Conservation (phyloP, 1,139 yeast genomes). For the Pichia sp. region DNA sequence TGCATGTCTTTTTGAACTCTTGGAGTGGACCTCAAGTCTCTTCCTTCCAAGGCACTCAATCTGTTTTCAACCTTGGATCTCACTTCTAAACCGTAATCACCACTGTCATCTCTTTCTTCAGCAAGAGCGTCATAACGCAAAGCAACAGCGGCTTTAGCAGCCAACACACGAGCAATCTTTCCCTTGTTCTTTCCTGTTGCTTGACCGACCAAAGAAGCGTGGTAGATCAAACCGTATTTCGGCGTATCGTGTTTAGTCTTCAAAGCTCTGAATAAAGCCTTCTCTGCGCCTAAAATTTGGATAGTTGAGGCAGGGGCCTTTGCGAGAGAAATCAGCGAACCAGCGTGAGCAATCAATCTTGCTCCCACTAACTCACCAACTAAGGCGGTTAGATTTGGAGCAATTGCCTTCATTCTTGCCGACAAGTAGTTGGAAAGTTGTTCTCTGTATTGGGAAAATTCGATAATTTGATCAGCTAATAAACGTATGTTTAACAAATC, state of each 20-base stretch:
- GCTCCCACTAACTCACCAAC: constrained; percentile 99
- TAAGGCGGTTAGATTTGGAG: constrained; percentile 92
- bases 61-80: constrained; percentile 93
- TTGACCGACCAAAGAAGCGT: constrained; percentile 95
- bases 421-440: constrained; percentile 83
- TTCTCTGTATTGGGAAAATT: constrained; percentile 91
- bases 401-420: constrained; percentile 96
- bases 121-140: constrained; percentile 94
- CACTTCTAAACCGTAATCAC: constrained; percentile 87
- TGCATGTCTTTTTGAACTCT: constrained; percentile 71
- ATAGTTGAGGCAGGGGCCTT: constrained; percentile 99
- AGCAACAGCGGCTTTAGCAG: constrained; percentile 97
- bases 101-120: constrained; percentile 94
- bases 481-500: constrained; percentile 84
- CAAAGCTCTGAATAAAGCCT: constrained; percentile 96
- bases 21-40: constrained; percentile 80
- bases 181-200: constrained; percentile 98
- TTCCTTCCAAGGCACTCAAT: constrained; percentile 92
- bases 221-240: constrained; percentile 94
- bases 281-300: constrained; percentile 98
- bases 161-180: constrained; percentile 96
- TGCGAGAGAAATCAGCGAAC: constrained; percentile 88
- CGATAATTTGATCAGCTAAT: constrained; percentile 92
- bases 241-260: constrained; percentile 99
- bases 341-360: constrained; percentile 94